These are phyloP conservation scores for Megacollybia marginata DNA, from an alignment of 768 basidiomycete genomes.

Conservation along the genomic window DNA sequence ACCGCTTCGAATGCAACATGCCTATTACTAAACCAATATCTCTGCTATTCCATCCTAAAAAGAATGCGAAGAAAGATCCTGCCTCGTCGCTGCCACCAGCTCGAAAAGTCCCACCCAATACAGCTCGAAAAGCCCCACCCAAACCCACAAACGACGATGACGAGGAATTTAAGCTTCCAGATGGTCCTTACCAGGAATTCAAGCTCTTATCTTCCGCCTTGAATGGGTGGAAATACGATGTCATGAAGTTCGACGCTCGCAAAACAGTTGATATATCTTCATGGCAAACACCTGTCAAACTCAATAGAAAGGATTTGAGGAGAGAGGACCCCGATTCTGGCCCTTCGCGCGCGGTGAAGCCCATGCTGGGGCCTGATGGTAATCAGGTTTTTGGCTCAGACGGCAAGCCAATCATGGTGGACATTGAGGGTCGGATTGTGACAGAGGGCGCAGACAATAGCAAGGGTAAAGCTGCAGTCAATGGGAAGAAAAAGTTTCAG, in stretches of 20 bases:
- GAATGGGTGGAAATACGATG: slow-evolving; percentile 87
- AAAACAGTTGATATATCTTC: slow-evolving; percentile 60
- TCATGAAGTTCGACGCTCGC: slow-evolving; percentile 84
- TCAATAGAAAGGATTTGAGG: slow-evolving; percentile 80
- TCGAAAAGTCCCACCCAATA: slow-evolving; percentile 16
- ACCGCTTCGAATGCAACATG: too few relatives aligned
- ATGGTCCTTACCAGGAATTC: slow-evolving; percentile 68
- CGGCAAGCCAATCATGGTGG: slow-evolving; percentile 76
- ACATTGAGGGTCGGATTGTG: slow-evolving; percentile 70
- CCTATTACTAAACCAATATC: slow-evolving; percentile 29
- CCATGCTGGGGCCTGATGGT: slow-evolving; percentile 78
- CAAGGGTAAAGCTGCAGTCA: slow-evolving; percentile 36
- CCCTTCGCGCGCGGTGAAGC: slow-evolving; percentile 46
- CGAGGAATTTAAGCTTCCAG: slow-evolving; percentile 48
- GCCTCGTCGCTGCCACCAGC: slow-evolving; percentile 21
- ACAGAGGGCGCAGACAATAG: slow-evolving; percentile 26
- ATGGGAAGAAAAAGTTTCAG: slow-evolving; percentile 68
- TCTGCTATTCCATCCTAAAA: slow-evolving; percentile 64
- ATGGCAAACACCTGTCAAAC: slow-evolving; percentile 73
- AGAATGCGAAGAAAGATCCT: slow-evolving; percentile 33
- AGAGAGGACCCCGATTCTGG: slow-evolving; percentile 34
- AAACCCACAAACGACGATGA: slow-evolving; percentile 37
- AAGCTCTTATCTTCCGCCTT: slow-evolving; percentile 71
- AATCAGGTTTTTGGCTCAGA: slow-evolving; percentile 76
- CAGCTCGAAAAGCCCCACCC: slow-evolving; percentile 31